Base-by-base conservation (phyloP, 306 rosid genomes). In the Arachis hypogaea region DNA sequence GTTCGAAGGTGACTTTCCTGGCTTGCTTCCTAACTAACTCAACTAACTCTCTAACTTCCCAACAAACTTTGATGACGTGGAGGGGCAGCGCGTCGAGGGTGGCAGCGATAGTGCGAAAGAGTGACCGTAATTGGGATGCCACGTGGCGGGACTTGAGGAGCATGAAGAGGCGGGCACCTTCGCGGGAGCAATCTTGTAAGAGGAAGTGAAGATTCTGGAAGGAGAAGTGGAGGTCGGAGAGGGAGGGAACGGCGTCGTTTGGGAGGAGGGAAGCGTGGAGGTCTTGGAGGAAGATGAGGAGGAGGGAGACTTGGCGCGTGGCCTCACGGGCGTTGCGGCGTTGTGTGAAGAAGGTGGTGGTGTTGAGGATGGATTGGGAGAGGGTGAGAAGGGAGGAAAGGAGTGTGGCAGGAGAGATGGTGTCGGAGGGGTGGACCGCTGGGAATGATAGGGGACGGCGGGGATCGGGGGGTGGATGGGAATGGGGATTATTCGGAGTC, bases 381-480 rank as follows among this genome's bases (percentile, higher is more conserved):
- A 88, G 86, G 8, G 82, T 55, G 58, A 82, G 73, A 5, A 88
- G 30, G 2, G 92, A 86, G 4, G 71, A 3, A 2, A 89, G 68
- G 56, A 92, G 90, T 22, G 85, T 82, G 18, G 65, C 16, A 6
- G 74, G 69, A 46, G 88, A 85, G 7, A 83, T 55, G 0, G 56
- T 71, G 41, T 54, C 70, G 65, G 92, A 92, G 0, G 97, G 93
- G 28, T 51, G 85, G 12, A 92, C 92, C 5, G 92, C 90, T 51
- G 89, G 92, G 38, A 81, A 77, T 2, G 75, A 68, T 1, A 89
- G 78, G 50, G 78, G 75, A 80, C 85, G 87, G 40, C 85, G 87
- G 40, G 93, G 93, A 29, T 82, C 82, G 2, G 12, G 40, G 2
- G 40, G 41, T 3, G 51, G 1, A 3, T 3, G 36, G 28, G 59